phyloP scores from a whole-genome alignment of 208 protist genomes.

The Wallacemonas collosoma region DNA sequence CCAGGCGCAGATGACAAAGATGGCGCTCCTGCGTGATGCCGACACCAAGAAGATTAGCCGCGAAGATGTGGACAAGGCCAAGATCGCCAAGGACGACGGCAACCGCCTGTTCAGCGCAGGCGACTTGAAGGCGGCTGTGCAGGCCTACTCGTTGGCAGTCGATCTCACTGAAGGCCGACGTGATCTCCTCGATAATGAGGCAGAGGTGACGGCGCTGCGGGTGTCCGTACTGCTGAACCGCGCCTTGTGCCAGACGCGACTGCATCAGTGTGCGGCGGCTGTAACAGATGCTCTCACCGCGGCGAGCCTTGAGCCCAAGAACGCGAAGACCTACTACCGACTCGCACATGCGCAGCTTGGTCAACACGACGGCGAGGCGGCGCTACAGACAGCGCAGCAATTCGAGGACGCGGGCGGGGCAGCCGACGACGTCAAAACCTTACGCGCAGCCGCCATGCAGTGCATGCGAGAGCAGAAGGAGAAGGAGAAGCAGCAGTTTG shows the following conservation, averaged over 20 bases:
- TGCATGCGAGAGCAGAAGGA: slow-evolving; percentile 33
- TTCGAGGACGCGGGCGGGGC: slow-evolving; percentile 40
- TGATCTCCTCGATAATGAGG: slow-evolving; percentile 67
- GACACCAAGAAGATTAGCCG: slow-evolving; percentile 69
- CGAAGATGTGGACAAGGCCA: slow-evolving; percentile 61
- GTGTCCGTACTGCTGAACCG: slow-evolving; percentile 69
- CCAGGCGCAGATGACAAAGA: slow-evolving; percentile 64
- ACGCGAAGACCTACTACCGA: slow-evolving; percentile 72
- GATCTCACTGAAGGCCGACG: slow-evolving; percentile 69
- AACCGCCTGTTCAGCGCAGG: slow-evolving; percentile 52
- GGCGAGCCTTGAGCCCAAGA: slow-evolving; percentile 38
- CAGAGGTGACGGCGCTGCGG: slow-evolving; percentile 45
- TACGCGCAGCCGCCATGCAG: slow-evolving; percentile 24
- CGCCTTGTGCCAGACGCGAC: slow-evolving; percentile 44
- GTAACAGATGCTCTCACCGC: slow-evolving; percentile 43
- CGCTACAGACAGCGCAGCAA: slow-evolving; percentile 27
- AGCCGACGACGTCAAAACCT: slow-evolving; percentile 37
- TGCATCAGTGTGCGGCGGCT: slow-evolving; percentile 41
- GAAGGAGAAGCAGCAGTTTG: slow-evolving; percentile 62
- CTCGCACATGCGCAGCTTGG: slow-evolving; percentile 57
- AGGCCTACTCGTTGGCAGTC: slow-evolving; percentile 57
- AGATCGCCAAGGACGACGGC: slow-evolving; percentile 60
- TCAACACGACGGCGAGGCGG: slow-evolving; percentile 52
- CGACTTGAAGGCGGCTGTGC: slow-evolving; percentile 51
- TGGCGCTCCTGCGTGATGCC: slow-evolving; percentile 53